Evolutionary conservation across 73 alveolate genomes (phyloP), one percentile per base, ranked within the genome.

Genomic region (Durusdinium trenchii): DNA sequence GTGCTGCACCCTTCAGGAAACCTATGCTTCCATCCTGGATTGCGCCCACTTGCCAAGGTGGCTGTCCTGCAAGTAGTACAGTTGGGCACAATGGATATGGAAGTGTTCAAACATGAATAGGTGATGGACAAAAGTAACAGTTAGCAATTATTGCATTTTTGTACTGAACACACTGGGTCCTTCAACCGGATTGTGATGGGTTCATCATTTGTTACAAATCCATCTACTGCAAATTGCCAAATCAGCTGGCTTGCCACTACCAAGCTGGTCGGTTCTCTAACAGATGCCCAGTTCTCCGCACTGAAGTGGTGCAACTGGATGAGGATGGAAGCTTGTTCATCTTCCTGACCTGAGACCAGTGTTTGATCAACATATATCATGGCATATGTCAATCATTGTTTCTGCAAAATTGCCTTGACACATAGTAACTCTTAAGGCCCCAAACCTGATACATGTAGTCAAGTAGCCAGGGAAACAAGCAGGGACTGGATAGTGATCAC

Each of bases 1-100:
- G 76, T 28, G 94, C 78, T 0, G 94, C 94, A 0, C 94, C 94
- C 28, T 84, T 84, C 60, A 84, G 78, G 78, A 84, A 84, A 1
- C 26, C 16, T 7, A 84, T 50, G 36, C 38, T 3, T 2, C 93
- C 93, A 1, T 6, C 46, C 50, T 23, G 36, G 16, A 82, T 82
- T 26, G 4, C 42, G 62, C 93, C 45, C 32, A 9, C 38, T 76
- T 76, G n/a, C n/a, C n/a, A n/a, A n/a, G n/a, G n/a, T n/a, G n/a
- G n/a, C n/a, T 40, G 61, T 2, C 42, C 6, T 76, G 40, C 20
- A 43, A 7, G 42, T 76, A n/a, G 69, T 57, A 12, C 69, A 23
- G 23, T 23, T 57, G 69, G 23, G 69, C 69, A 57, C 32, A 23
- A 23, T 57, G 12, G 23, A n/a, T n/a, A n/a, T n/a, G n/a, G n/a